These are phyloP conservation scores for Zea luxurians DNA, from an alignment of 176 grass and related monocot species.

Conservation along the genomic window DNA sequence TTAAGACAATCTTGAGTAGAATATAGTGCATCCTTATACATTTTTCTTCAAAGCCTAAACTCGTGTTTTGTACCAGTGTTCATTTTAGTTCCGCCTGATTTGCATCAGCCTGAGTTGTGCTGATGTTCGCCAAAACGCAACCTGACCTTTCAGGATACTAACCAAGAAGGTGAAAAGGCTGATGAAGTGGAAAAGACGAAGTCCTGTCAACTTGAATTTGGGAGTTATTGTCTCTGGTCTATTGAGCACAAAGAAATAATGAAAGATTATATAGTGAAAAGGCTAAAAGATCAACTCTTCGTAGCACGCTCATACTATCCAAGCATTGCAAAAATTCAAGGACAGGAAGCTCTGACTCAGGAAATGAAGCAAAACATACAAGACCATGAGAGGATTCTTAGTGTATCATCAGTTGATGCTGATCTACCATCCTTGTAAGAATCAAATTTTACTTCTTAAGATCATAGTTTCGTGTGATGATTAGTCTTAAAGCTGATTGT, in stretches of 20 bases:
- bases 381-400: conserved; percentile 74
- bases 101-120: conserved; percentile 12
- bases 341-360: conserved; percentile 52
- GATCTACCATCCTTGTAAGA: conserved; percentile 87
- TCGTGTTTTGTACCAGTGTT: background rate
- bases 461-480: conserved; percentile 19
- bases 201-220: conserved; percentile 83
- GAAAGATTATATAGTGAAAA: conserved; percentile 65
- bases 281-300: conserved; percentile 77
- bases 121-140: conserved; percentile 38
- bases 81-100: background rate
- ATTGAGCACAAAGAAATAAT: conserved; percentile 73
- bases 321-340: conserved; percentile 68
- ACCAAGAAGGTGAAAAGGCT: conserved; percentile 39
- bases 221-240: conserved; percentile 96
- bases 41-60: conserved; percentile 1
- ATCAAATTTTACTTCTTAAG: background rate
- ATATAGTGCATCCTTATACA: background rate
- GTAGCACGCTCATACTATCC: conserved; percentile 74
- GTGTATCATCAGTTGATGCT: conserved; percentile 68
- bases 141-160: conserved; percentile 47
- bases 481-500: conserved; percentile 25
- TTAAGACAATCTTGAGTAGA: conserved; percentile 30
- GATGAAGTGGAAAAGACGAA: conserved; percentile 54
- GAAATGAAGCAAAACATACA: conserved; percentile 76